phyloP scores from a whole-genome alignment of 768 basidiomycete species.

The Russula compacta region DNA sequence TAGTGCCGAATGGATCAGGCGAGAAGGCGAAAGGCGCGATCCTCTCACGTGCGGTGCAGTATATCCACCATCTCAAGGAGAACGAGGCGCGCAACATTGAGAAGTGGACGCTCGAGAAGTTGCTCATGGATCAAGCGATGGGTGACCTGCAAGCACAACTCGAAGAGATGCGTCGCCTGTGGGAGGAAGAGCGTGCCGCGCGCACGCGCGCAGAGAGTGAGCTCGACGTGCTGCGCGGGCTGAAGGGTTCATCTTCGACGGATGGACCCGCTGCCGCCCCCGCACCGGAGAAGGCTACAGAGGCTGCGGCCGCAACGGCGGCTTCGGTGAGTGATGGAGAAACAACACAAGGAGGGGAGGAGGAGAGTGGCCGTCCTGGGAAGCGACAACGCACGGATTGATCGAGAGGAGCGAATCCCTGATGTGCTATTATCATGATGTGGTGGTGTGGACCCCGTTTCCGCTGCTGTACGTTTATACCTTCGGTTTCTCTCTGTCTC shows the following conservation, averaged over 20 bases:
- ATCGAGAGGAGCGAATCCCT: neutral
- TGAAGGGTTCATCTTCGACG: conserved; percentile 9
- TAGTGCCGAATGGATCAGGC: conserved; percentile 80
- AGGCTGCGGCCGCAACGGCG: neutral
- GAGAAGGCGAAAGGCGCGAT: conserved; percentile 89
- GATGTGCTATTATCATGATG: neutral
- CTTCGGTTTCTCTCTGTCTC: neutral
- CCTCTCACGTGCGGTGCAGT: conserved; percentile 78
- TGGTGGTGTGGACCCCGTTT: neutral
- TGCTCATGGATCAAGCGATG: conserved; percentile 90
- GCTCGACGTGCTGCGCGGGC: conserved; percentile 43
- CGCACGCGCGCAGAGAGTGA: conserved; percentile 58
- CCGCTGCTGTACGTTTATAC: neutral
- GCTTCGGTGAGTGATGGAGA: conserved; percentile 14
- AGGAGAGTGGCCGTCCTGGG: conserved; percentile 19
- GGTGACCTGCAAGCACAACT: conserved; percentile 76
- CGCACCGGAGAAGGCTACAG: conserved; percentile 10
- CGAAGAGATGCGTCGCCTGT: conserved; percentile 70
- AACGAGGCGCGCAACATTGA: conserved; percentile 87
- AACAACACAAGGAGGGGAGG: conserved; percentile 12
- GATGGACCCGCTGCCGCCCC: conserved; percentile 6
- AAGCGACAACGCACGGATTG: conserved; percentile 24
- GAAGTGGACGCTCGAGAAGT: conserved; percentile 89
- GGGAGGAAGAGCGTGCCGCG: conserved; percentile 65
- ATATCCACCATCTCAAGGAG: conserved; percentile 86